Evolutionary conservation across 2,329 filamentous ascomycete genomes (phyloP), one percentile per base, ranked within the genome.

Genomic region (Pseudogymnoascus sp.): DNA sequence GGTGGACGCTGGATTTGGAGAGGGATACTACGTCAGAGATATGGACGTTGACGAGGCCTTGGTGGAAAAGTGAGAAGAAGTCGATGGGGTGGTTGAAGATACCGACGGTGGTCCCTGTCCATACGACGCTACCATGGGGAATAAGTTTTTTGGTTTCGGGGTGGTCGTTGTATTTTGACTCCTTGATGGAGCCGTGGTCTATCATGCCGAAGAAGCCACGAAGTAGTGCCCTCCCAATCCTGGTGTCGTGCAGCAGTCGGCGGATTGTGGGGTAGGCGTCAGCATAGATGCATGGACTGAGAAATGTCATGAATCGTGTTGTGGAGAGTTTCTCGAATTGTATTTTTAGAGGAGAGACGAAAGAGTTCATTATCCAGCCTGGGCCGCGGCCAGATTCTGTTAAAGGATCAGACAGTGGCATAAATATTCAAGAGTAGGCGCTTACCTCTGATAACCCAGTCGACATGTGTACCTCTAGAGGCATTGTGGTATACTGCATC

Each of bases 251-350:
- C 62, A 85, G 76, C 64, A 87, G 83, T 17, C 73, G 70, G 6
- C 83, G 79, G 2, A 83, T 76, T 15, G 74, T 76, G 15, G 78
- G 76, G 66, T 80, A 87, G 1, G 85, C 86, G 68, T 84, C 85
- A 1, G 80, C 81, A 85, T 87, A 92, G 15, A 87, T 80, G 71
- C 88, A 91, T 0, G 89, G 88, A 60, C 83, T 87, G 74, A 91
- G 85, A 84, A 86, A 91, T 1, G 84, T 87, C 63, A 91, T 75
- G 67, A 88, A 79, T 0, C 89, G 85, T 0, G 83, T 87, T 38
- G 82, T 82, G 7, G 87, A 80, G 3, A 90, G 79, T 68, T 86
- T 83, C 73, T 90, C 87, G 0, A 90, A 75, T 80, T 83, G 84
- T 62, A 80, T 6, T 21, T 61, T 61, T n/a, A 61, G 19, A 8